Evolutionary conservation across 1,139 yeast species (phyloP), one percentile per base, ranked within the genome.

Genomic region (Blastobotrys serpentis): DNA sequence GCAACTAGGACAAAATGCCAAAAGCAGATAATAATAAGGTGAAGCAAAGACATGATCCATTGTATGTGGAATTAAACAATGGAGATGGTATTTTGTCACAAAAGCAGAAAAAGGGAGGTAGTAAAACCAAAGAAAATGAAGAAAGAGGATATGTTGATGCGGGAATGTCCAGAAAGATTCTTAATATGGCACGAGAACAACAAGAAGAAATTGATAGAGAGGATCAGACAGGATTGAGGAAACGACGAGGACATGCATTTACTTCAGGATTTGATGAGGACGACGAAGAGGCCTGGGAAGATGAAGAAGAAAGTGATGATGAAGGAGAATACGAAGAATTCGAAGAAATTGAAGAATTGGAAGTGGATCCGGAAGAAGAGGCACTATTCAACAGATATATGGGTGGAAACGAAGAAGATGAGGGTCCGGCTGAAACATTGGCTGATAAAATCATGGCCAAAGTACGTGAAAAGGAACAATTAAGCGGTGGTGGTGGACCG

Each of bases 381-480:
- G 73, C 66, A 11, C 56, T 73, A 43, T 71, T 71, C 54, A 74
- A 63, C 47, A 60, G 62, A 50, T 71, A 68, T 44, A 58, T 71
- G 42, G 63, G 61, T 38, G 83, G 79, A 55, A 78, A 83, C 11
- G 83, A 81, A 55, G 80, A 79, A 53, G 92, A 86, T 60, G 82
- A 86, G 16, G 46, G 29, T 3, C 47, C 46, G 11, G 34, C 39
- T n/a, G 60, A 64, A 26, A 87, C 86, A 56, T 72, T 92, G 57
- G 97, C 96, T 17, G 98, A 90, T 65, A 88, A 88, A 65, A 88
- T 92, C 59, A 77, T 89, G 84, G 95, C 88, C 34, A 86, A 89
- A 57, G 82, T 92, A 49, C 82, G 83, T 60, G 92, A 86, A 66
- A 83, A 83, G 57, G 88, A 86, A n/a, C 11, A 3, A 4, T 61